Conservation (phyloP, 208 protist species). For the Kentomonas sorsogonicus region DNA sequence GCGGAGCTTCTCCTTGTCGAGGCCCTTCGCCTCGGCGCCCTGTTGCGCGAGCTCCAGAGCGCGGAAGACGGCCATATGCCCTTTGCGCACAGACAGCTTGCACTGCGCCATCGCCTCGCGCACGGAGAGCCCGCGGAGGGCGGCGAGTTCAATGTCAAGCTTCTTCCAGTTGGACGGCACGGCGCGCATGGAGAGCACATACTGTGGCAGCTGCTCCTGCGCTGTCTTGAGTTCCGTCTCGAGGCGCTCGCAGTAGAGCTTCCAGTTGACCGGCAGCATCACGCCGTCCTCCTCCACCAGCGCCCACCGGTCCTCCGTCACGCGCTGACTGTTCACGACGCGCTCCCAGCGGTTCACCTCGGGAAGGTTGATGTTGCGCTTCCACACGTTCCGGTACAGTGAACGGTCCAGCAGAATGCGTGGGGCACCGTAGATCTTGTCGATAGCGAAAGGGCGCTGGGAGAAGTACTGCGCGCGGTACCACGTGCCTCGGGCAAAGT, state of each 20-base stretch:
- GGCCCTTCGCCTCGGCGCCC: conserved; percentile 78
- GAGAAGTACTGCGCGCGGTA: conserved; percentile 80
- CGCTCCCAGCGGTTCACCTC: conserved; percentile 85
- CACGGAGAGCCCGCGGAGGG: conserved; percentile 81
- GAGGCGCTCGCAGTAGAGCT: conserved; percentile 84
- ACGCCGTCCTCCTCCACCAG: conserved; percentile 83
- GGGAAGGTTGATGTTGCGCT: conserved; percentile 65
- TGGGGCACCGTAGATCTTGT: conserved; percentile 49
- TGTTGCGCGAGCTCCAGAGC: conserved; percentile 83
- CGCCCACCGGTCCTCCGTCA: conserved; percentile 83
- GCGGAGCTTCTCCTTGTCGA: conserved; percentile 85
- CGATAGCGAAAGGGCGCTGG: conserved; percentile 65
- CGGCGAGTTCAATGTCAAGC: conserved; percentile 82
- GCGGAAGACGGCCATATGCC: conserved; percentile 80
- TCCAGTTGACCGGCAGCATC: conserved; percentile 87
- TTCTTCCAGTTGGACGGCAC: conserved; percentile 89
- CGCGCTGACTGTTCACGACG: conserved; percentile 85
- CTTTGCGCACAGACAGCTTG: conserved; percentile 84
- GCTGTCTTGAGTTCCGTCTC: conserved; percentile 80
- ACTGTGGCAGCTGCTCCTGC: conserved; percentile 82
- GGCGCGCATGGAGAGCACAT: conserved; percentile 76
- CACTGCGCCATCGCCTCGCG: conserved; percentile 88
- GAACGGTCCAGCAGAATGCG: conserved; percentile 83
- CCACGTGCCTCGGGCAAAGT: conserved; percentile 68
- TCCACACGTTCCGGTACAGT: conserved; percentile 66